A percentile compares a stretch with the other conserved stretches of the same genome.
Evolutionary conservation across 2,329 filamentous ascomycete genomes (phyloP).

Genomic region (Paraconiothyrium sp.): DNA sequence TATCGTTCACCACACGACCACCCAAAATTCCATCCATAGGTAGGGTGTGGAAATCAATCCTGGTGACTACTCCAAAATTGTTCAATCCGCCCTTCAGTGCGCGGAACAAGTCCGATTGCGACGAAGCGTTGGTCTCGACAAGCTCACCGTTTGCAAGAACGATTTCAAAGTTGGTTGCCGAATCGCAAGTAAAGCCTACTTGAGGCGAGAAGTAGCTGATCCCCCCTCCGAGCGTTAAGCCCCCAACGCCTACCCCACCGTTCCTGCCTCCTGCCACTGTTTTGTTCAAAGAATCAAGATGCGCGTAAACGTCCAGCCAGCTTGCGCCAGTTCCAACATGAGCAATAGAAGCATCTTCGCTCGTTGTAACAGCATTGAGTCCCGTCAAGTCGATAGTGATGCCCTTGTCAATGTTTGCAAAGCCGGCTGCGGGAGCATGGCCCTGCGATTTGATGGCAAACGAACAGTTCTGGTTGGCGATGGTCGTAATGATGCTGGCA

Average conservation of each 20-base stretch:
- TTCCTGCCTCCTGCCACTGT: constrained; percentile 26
- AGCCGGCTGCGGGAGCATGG: constrained; percentile 2
- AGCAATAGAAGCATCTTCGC: constrained; percentile 17
- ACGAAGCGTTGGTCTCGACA: constrained; percentile 27
- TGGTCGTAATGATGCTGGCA: background rate
- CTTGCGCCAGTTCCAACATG: constrained; percentile 28
- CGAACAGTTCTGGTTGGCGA: background rate
- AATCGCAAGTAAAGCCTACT: constrained; percentile 19
- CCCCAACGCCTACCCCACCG: constrained; percentile 32
- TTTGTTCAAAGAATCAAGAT: constrained; percentile 15
- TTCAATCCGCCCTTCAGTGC: constrained; percentile 44
- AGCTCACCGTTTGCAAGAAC: constrained; percentile 29
- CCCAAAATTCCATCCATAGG: background rate
- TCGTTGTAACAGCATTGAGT: constrained; percentile 19
- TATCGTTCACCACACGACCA: background rate
- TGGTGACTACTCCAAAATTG: constrained; percentile 40
- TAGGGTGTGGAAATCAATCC: constrained; percentile 22
- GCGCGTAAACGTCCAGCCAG: constrained; percentile 45
- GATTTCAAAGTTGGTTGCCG: constrained; percentile 32
- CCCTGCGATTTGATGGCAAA: constrained; percentile 6
- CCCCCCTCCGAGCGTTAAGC: constrained; percentile 32
- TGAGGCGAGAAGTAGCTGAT: constrained; percentile 7
- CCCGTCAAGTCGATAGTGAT: constrained; percentile 29
- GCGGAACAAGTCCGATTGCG: constrained; percentile 50
- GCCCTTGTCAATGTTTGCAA: constrained; percentile 26